Percentiles rank a stretch among this genome's conserved stretches.
phyloP scores from a whole-genome alignment of 1,284 basidiomycete species.

The Sporisorium sorghi region DNA sequence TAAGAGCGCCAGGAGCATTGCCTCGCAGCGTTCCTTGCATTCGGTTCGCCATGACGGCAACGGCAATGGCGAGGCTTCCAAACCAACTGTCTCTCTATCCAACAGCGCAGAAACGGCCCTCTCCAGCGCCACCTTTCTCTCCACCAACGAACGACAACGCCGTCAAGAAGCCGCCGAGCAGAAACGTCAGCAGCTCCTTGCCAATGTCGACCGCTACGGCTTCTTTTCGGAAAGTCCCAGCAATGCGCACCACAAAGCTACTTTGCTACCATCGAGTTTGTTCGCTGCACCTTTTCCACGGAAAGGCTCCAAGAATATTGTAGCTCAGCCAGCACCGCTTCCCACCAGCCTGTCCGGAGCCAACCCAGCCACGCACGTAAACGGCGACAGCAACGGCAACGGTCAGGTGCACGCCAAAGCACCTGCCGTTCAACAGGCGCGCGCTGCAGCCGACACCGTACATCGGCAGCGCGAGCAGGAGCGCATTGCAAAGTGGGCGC shows the following conservation, averaged over 20 bases:
- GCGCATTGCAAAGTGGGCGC: slow-evolving; percentile 56
- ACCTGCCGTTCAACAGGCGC: slow-evolving; percentile 17
- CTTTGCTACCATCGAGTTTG: slow-evolving; percentile 21
- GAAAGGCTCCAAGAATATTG: slow-evolving; percentile 19
- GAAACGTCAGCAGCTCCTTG: slow-evolving; percentile 43
- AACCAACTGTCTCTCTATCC: slow-evolving; percentile 2
- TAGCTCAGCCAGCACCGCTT: background rate
- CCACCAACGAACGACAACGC: slow-evolving; percentile 35
- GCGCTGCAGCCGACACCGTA: slow-evolving; percentile 24
- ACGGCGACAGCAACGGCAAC: slow-evolving; percentile 10
- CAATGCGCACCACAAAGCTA: slow-evolving; percentile 29
- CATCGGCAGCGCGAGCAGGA: slow-evolving; percentile 46
- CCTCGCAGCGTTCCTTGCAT: slow-evolving; percentile 2
- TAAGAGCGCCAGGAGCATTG: slow-evolving; percentile 8
- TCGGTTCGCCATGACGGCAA: background rate
- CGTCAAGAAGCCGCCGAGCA: slow-evolving; percentile 43
- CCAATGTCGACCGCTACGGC: slow-evolving; percentile 55
- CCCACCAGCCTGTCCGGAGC: slow-evolving; percentile 11
- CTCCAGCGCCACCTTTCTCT: slow-evolving; percentile 27
- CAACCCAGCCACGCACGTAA: background rate
- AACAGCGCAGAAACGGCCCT: slow-evolving; percentile 17
- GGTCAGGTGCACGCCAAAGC: slow-evolving; percentile 3
- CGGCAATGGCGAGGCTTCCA: background rate
- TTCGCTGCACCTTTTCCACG: slow-evolving; percentile 32
- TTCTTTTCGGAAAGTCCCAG: slow-evolving; percentile 41